Evolutionary conservation across 257 asterid genomes (phyloP).

Genomic region (Petunia secreta): DNA sequence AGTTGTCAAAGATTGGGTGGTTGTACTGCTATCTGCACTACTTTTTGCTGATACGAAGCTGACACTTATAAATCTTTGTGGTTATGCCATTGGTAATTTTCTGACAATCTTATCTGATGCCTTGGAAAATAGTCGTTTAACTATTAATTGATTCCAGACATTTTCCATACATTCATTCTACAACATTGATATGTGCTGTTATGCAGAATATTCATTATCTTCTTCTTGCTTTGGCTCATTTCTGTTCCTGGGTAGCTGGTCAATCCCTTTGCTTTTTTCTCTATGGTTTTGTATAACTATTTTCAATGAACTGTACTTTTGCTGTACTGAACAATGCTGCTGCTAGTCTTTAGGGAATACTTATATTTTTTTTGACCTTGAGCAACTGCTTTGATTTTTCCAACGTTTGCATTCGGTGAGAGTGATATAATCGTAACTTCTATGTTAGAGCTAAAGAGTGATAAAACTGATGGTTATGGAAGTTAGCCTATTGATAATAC

Average conservation of each 20-base stretch:
- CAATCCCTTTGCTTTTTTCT: background rate
- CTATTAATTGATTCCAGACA: background rate
- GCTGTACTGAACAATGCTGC: background rate
- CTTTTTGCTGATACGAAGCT: slow-evolving; percentile 89
- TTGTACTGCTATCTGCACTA: slow-evolving; percentile 87
- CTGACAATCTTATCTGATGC: slow-evolving; percentile 6
- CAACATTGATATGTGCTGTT: background rate
- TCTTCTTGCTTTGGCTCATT: background rate
- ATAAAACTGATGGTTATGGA: background rate
- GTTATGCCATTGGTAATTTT: slow-evolving; percentile 87
- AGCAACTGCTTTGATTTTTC: slow-evolving; percentile 1
- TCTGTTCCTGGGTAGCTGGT: background rate
- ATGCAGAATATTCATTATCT: slow-evolving; percentile 8
- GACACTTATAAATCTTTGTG: slow-evolving; percentile 80
- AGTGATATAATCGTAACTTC: background rate
- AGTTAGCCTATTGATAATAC: background rate
- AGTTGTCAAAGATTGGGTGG: slow-evolving; percentile 99
- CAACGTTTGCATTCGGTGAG: background rate
- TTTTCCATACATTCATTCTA: slow-evolving; percentile 18
- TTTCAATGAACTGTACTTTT: no score
- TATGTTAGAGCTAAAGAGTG: background rate
- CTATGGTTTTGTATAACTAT: background rate
- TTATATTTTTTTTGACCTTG: background rate
- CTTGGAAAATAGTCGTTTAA: background rate
- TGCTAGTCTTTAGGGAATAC: background rate